Conservation (phyloP, 2,329 filamentous ascomycete species). For the Epichloe uncinata region DNA sequence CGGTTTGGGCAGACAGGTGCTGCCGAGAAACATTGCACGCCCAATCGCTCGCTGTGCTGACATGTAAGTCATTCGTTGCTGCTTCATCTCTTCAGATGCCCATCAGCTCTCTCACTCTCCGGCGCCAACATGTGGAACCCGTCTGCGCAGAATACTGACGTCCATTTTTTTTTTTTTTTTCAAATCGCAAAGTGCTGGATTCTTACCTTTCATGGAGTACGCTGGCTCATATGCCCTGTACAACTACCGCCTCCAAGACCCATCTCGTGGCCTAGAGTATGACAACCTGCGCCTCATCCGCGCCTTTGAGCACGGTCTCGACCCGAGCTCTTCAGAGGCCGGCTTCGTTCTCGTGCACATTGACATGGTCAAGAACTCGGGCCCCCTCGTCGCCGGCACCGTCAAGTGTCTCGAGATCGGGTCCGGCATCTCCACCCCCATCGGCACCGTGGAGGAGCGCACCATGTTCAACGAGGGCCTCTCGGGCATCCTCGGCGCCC, state of each 20-base stretch:
- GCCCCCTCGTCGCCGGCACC: constrained; percentile 59
- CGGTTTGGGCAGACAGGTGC: constrained; percentile 58
- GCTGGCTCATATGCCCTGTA: constrained; percentile 55
- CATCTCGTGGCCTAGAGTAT: constrained; percentile 42
- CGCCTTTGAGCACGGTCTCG: constrained; percentile 80
- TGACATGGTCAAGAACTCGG: constrained; percentile 85
- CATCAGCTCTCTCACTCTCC: too few relatives aligned
- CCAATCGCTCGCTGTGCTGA: constrained; percentile 76
- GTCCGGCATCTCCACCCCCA: constrained; percentile 15
- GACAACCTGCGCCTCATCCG: constrained; percentile 70
- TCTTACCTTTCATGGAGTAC: constrained; percentile 89
- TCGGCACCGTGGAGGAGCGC: constrained; percentile 26
- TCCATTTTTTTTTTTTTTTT: neutral
- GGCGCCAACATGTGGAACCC: too few relatives aligned
- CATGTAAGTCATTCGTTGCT: constrained; percentile 47
- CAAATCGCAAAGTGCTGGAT: constrained; percentile 39
- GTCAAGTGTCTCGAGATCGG: constrained; percentile 51
- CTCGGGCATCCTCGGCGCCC: constrained; percentile 42
- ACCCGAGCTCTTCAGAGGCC: constrained; percentile 77
- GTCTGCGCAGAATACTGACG: neutral
- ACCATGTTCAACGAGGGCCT: constrained; percentile 51
- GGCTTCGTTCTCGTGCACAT: constrained; percentile 94
- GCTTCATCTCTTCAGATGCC: neutral
- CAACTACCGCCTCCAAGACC: constrained; percentile 51
- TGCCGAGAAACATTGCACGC: constrained; percentile 63